Evolutionary conservation across 495 filamentous ascomycete species (phyloP).

Genomic region (Aspergillus sclerotiicarbonarius): DNA sequence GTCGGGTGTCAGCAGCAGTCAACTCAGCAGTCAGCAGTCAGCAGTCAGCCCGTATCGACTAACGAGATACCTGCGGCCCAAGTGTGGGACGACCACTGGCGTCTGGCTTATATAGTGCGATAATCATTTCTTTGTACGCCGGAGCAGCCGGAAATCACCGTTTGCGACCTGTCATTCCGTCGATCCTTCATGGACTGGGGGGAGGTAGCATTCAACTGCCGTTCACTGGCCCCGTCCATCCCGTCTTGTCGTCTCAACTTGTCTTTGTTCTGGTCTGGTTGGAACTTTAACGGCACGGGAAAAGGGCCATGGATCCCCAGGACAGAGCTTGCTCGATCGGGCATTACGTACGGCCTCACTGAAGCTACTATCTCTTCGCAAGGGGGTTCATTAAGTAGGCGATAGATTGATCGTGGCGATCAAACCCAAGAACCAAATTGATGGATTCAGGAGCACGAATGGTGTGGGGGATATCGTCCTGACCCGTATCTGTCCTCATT

Average conservation of each 20-base stretch:
- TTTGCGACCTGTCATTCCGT: background rate
- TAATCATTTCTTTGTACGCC: background rate
- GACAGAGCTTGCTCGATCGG: background rate
- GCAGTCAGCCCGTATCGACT: background rate
- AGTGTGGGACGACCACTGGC: background rate
- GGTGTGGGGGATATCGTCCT: background rate
- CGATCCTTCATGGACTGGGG: background rate
- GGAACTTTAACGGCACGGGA: constrained; percentile 5
- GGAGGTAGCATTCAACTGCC: too few species aligned
- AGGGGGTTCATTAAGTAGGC: background rate
- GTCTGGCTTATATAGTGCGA: background rate
- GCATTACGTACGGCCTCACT: background rate
- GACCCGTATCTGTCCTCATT: background rate
- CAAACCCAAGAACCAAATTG: background rate
- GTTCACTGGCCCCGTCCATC: background rate
- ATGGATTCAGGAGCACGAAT: background rate
- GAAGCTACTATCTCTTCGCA: background rate
- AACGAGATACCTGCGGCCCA: background rate
- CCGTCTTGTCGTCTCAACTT: background rate
- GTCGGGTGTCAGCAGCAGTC: background rate
- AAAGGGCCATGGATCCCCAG: background rate
- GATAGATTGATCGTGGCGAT: background rate
- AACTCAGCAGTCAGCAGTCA: too few species aligned
- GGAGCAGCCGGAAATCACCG: background rate
- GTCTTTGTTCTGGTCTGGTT: background rate